phyloP scores from a whole-genome alignment of 129 eudicot species.

The Gnaphalium uliginosum region DNA sequence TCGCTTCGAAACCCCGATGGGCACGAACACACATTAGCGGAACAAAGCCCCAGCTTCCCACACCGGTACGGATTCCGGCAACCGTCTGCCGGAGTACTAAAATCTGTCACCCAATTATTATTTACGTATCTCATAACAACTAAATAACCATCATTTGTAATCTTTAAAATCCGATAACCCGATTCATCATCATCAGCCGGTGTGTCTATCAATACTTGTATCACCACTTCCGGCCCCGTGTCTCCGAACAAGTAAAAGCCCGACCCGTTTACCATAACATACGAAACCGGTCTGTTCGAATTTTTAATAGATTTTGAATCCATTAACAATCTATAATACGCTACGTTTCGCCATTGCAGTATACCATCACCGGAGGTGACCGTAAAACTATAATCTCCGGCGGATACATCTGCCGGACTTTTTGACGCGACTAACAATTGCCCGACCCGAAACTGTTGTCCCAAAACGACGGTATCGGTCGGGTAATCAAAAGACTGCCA shows the following conservation, averaged over 20 bases:
- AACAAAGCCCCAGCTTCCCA: constrained; percentile 60
- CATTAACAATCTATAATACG: constrained; percentile 69
- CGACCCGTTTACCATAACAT: constrained; percentile 53
- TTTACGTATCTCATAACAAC: constrained; percentile 36
- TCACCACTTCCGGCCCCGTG: constrained; percentile 40
- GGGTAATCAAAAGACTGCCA: constrained; percentile 76
- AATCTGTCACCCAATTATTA: constrained; percentile 28
- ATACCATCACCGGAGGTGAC: constrained; percentile 50
- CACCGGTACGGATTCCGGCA: constrained; percentile 59
- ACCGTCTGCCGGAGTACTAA: constrained; percentile 44
- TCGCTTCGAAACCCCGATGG: constrained; percentile 48
- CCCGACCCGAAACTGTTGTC: constrained; percentile 52
- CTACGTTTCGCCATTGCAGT: constrained; percentile 46
- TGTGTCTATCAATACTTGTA: constrained; percentile 30
- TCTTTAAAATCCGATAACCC: constrained; percentile 48
- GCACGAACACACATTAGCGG: constrained; percentile 51
- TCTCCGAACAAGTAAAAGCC: constrained; percentile 54
- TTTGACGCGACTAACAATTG: constrained; percentile 31
- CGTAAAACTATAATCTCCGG: constrained; percentile 43
- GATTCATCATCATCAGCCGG: constrained; percentile 1
- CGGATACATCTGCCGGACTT: constrained; percentile 36
- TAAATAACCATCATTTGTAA: constrained; percentile 51
- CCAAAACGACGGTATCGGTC: constrained; percentile 67
- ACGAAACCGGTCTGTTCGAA: constrained; percentile 49
- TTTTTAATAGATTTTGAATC: constrained; percentile 39